Conservation (phyloP, 2,329 filamentous ascomycete genomes). For the Penicillium oxalicum region DNA sequence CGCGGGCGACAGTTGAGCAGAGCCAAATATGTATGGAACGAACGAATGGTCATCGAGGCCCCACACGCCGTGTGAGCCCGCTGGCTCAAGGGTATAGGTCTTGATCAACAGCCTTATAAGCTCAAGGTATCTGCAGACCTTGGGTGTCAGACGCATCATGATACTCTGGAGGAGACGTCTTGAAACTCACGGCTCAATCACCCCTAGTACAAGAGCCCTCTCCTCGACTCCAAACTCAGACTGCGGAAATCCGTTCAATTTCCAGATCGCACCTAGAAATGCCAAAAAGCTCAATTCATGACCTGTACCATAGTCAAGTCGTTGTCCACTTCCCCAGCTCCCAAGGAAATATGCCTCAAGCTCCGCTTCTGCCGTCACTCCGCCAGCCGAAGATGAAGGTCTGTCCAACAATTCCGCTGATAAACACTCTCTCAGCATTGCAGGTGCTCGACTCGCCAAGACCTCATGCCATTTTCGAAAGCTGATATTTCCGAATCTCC, state of each 20-base stretch:
- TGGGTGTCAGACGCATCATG: conserved; percentile 7
- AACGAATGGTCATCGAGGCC: conserved; percentile 97
- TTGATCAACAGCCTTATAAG: conserved; percentile 78
- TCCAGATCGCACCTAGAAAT: conserved; percentile 87
- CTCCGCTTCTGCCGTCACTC: conserved; percentile 56
- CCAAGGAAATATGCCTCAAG: conserved; percentile 74
- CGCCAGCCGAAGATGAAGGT: conserved; percentile 22
- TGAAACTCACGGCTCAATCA: conserved; percentile 68
- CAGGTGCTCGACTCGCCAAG: conserved; percentile 55
- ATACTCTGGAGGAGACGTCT: neutral
- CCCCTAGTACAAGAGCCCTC: conserved; percentile 70
- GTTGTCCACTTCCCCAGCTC: conserved; percentile 78
- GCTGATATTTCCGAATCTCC: conserved; percentile 86
- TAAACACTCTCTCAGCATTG: conserved; percentile 54
- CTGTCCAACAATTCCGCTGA: conserved; percentile 43
- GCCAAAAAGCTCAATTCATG: conserved; percentile 94
- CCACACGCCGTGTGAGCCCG: conserved; percentile 96
- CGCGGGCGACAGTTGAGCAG: conserved; percentile 76
- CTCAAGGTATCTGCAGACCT: conserved; percentile 59
- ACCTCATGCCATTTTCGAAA: conserved; percentile 78
- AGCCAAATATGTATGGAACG: conserved; percentile 88
- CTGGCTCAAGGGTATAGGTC: conserved; percentile 88
- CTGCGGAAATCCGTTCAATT: conserved; percentile 70
- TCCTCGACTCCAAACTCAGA: conserved; percentile 54
- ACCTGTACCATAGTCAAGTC: conserved; percentile 91